Conservation (phyloP, 2,329 filamentous ascomycete genomes). For the Exophiala phaeomuriformis region DNA sequence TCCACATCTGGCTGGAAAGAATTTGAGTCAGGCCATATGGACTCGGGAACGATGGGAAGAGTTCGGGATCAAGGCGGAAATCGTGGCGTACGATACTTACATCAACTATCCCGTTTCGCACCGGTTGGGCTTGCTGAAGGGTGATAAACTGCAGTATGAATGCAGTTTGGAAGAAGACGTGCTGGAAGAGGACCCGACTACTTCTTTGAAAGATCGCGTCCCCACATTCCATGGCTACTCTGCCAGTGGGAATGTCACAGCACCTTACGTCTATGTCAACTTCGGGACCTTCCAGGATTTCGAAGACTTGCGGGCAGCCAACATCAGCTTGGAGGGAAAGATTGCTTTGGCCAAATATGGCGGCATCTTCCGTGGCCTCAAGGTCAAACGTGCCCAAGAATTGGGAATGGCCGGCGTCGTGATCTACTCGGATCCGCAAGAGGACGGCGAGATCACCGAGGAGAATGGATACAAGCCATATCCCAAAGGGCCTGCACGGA, state of each 20-base stretch:
- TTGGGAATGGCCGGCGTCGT: conserved; percentile 80
- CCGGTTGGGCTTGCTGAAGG: conserved; percentile 57
- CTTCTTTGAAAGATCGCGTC: conserved; percentile 61
- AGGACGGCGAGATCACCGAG: conserved; percentile 75
- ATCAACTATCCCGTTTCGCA: conserved; percentile 71
- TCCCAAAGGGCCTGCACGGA: conserved; percentile 75
- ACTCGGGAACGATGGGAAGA: conserved; percentile 66
- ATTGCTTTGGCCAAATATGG: conserved; percentile 85
- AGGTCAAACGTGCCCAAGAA: conserved; percentile 86
- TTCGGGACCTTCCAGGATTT: conserved; percentile 83
- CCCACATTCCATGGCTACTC: conserved; percentile 95
- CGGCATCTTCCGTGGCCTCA: conserved; percentile 77
- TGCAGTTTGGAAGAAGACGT: conserved; percentile 79
- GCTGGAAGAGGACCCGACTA: conserved; percentile 74
- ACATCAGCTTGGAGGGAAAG: conserved; percentile 70
- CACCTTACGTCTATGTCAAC: conserved; percentile 79
- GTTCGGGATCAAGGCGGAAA: conserved; percentile 54
- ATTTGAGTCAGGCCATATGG: conserved; percentile 69
- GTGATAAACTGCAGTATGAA: conserved; percentile 60
- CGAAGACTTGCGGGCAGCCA: conserved; percentile 68
- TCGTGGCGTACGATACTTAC: conserved; percentile 67
- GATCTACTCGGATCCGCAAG: conserved; percentile 81
- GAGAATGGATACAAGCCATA: conserved; percentile 73
- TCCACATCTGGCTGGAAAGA: conserved; percentile 68
- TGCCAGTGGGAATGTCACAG: conserved; percentile 84